Evolutionary conservation across 2,329 filamentous ascomycete genomes (phyloP).

Genomic region (Rhynchosporium agropyri): DNA sequence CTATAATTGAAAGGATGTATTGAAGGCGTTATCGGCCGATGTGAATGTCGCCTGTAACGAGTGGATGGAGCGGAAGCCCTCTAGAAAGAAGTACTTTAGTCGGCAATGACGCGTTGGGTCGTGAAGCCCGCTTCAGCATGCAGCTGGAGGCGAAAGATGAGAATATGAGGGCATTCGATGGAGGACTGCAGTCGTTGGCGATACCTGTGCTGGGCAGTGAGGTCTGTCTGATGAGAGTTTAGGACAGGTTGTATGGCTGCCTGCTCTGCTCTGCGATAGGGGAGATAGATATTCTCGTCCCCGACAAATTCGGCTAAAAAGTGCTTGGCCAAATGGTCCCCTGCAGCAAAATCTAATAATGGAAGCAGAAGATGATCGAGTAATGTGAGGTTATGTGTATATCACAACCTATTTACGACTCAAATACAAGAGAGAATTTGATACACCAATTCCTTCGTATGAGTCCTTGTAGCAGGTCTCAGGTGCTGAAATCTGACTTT

Average conservation of each 20-base stretch:
- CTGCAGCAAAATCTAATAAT: slow-evolving; percentile 1
- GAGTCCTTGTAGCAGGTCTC: too few species aligned
- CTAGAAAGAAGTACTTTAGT: slow-evolving; percentile 30
- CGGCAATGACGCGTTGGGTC: slow-evolving; percentile 39
- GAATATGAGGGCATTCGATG: slow-evolving; percentile 35
- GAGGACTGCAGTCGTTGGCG: slow-evolving; percentile 21
- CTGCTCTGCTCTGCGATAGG: slow-evolving; percentile 26
- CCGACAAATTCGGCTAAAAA: slow-evolving; percentile 21
- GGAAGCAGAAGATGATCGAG: slow-evolving; percentile 1
- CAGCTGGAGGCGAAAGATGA: slow-evolving; percentile 30
- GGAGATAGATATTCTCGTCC: slow-evolving; percentile 26
- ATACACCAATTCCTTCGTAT: too few species aligned
- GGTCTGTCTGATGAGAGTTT: slow-evolving; percentile 21
- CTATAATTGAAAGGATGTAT: slow-evolving; percentile 32
- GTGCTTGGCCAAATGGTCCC: slow-evolving; percentile 22
- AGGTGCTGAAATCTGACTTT: too few species aligned
- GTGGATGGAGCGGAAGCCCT: slow-evolving; percentile 41
- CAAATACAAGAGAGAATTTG: too few species aligned
- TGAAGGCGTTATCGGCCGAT: slow-evolving; percentile 31
- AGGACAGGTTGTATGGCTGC: slow-evolving; percentile 26
- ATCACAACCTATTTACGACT: too few species aligned
- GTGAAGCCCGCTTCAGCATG: slow-evolving; percentile 29
- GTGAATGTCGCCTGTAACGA: slow-evolving; percentile 37
- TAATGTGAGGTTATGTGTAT: neutral
- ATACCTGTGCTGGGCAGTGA: slow-evolving; percentile 26